Conservation (phyloP, 306 rosid genomes). For the Vachellia pachyceras region DNA sequence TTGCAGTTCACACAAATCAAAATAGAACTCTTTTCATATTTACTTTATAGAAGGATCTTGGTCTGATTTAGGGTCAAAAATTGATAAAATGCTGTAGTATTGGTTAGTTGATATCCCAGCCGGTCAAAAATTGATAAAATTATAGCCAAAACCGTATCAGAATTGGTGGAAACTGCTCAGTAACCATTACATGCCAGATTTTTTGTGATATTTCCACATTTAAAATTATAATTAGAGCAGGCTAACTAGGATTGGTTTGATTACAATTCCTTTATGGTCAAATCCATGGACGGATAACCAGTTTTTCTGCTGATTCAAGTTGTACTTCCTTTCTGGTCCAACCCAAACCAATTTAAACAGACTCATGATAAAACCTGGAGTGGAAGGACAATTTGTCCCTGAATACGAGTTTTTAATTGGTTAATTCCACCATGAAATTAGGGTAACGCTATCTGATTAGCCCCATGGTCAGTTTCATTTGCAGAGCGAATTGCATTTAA, state of each 20-base stretch:
- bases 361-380: too few species aligned
- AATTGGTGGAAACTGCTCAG: neutral
- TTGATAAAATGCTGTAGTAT: too few species aligned
- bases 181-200: neutral
- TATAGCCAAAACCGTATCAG: neutral
- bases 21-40: too few species aligned
- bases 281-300: neutral
- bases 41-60: too few species aligned
- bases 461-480: neutral
- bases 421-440: neutral
- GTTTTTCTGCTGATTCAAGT: neutral
- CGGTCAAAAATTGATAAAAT: neutral
- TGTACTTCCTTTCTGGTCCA: slow-evolving; percentile 3
- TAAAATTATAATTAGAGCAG: neutral
- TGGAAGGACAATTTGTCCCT: neutral
- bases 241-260: neutral
- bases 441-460: neutral
- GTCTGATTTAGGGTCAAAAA: too few species aligned
- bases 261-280: neutral
- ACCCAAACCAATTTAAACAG: too few species aligned
- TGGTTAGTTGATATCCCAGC: neutral
- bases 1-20: too few species aligned
- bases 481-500: neutral
- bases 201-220: neutral
- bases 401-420: neutral